These are phyloP conservation scores for Apium graveolens DNA, from an alignment of 129 eudicot genomes.

Conservation along the genomic window DNA sequence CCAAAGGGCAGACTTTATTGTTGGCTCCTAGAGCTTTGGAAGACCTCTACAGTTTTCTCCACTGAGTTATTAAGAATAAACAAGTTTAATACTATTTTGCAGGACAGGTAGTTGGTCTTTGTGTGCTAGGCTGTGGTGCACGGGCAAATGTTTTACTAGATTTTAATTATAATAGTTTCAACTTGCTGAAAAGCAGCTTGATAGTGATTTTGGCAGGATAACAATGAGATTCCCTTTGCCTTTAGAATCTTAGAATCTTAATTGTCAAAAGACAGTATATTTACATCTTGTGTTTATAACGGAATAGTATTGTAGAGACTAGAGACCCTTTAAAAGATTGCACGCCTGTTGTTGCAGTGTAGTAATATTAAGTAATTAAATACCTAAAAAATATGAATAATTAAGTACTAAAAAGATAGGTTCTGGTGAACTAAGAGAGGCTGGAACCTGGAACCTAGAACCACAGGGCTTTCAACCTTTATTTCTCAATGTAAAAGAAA, in stretches of 20 bases:
- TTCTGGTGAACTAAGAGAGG: neutral
- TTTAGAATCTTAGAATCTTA: constrained; percentile 29
- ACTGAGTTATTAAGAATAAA: constrained; percentile 22
- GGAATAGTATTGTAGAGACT: neutral
- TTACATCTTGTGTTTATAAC: neutral
- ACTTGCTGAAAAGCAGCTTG: constrained; percentile 27
- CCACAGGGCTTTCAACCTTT: neutral
- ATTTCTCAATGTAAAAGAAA: neutral
- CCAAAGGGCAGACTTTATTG: constrained; percentile 21
- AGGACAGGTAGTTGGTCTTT: constrained; percentile 35
- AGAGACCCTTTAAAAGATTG: neutral
- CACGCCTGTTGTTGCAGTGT: neutral
- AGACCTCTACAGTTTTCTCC: constrained; percentile 23
- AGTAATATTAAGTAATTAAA: neutral
- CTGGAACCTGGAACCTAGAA: neutral
- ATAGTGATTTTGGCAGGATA: constrained; percentile 40
- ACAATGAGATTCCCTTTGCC: constrained; percentile 24
- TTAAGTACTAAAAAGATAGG: neutral
- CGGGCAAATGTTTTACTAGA: neutral
- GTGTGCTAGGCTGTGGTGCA: constrained; percentile 35
- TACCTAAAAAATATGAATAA: neutral
- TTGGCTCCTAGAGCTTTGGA: constrained; percentile 64
- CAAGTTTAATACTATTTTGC: constrained; percentile 23
- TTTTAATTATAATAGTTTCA: constrained; percentile 12
- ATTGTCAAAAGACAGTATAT: constrained; percentile 12